Evolutionary conservation across 306 rosid species (phyloP), one percentile per base, ranked within the genome.

Genomic region (Cicer bijugum): DNA sequence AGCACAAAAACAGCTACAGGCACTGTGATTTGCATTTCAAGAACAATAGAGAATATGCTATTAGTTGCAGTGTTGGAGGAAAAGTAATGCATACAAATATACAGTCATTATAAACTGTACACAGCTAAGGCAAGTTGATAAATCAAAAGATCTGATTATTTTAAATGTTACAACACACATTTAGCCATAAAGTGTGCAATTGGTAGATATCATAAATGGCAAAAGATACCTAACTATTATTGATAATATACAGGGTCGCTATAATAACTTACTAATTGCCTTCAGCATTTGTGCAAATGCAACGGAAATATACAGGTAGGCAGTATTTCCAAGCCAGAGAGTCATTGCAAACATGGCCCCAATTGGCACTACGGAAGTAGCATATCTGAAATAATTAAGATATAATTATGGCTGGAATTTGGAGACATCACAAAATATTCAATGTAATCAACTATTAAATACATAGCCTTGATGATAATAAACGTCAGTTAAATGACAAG

Each of bases 331-430:
- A 78, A 94, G 89, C 99, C 97, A 94, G 81, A 94, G 99, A 64
- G 99, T 94, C 97, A 94, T 84, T 47, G 99, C 99, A 84, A 94
- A 94, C 93, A 86, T 91, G 70, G 96, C 97, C 73, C 99, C 96
- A 76, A 94, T 94, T 62, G 99, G 99, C 83, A 90, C 85, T 38
- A 94, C 99, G 9, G 99, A 94, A 58, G 92, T 82, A 74, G 77
- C 83, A 61, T 94, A 94, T 85, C 99, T 94, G 92, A 63, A 85
- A 70, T 75, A 82, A 87, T 44, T 55, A 78, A 72, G 79, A 76
- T 65, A 67, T 60, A 53, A 47, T 83, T 83, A 84, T 75, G 42
- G 40, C 55, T 12, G 65, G 64, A 64, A 75, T 70, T 42, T 38
- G 42, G 66, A 58, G 47, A 67, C 28, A 66, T 38, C 23, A 23